Conservation (phyloP, 2,329 filamentous ascomycete genomes). For the Monosporascus sp. region DNA sequence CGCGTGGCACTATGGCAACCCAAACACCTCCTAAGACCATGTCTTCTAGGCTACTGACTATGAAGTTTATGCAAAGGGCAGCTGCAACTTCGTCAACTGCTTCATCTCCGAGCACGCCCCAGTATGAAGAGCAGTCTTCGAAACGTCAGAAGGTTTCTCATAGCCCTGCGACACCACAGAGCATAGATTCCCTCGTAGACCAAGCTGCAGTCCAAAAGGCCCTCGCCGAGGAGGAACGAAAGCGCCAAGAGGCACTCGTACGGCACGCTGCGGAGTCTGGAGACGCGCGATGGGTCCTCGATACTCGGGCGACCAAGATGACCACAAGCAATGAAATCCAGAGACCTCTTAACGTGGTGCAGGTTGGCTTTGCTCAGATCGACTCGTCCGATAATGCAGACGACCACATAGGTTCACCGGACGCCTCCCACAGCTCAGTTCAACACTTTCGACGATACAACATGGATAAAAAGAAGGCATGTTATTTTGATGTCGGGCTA, state of each 20-base stretch:
- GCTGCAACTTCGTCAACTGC: conserved; percentile 51
- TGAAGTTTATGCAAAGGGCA: conserved; percentile 97
- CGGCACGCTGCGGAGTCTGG: conserved; percentile 56
- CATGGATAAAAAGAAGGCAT: conserved; percentile 26
- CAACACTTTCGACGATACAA: conserved; percentile 24
- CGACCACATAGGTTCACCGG: conserved; percentile 14
- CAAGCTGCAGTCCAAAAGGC: conserved; percentile 57
- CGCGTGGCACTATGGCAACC: conserved; percentile 35
- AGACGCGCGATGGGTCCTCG: conserved; percentile 73
- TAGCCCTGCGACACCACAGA: conserved; percentile 26
- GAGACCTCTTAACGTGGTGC: conserved; percentile 51
- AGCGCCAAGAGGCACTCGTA: conserved; percentile 55
- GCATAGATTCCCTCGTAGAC: conserved; percentile 44
- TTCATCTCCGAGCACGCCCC: conserved; percentile 38
- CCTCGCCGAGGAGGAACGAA: conserved; percentile 61
- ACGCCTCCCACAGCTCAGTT: conserved; percentile 7
- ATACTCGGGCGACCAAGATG: conserved; percentile 37
- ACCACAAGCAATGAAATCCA: conserved; percentile 25
- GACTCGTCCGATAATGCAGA: conserved; percentile 20
- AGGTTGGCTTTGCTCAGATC: conserved; percentile 48
- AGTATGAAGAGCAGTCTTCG: conserved; percentile 42
- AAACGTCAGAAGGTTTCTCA: conserved; percentile 57
- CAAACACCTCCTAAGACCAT: conserved; percentile 62
- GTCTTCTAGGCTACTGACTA: conserved; percentile 83
- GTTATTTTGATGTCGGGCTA: conserved; percentile 1